phyloP scores from a whole-genome alignment of 805 yeast genomes.

The Blastobotrys attinorum region DNA sequence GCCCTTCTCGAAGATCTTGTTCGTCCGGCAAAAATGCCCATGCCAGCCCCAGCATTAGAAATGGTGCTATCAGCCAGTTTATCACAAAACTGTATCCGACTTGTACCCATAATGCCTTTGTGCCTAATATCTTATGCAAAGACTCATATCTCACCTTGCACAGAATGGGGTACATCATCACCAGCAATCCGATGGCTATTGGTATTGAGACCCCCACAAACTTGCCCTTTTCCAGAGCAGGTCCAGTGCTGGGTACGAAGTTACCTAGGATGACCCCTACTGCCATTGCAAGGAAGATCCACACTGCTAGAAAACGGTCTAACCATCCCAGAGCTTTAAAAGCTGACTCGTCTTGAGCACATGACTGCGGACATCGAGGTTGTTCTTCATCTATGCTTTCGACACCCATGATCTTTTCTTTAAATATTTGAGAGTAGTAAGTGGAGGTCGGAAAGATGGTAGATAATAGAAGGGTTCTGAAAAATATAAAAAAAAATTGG shows the following conservation, averaged over 20 bases:
- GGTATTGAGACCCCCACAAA: slow-evolving; percentile 20
- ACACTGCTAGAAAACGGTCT: slow-evolving; percentile 21
- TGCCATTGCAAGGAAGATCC: slow-evolving; percentile 23
- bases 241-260: slow-evolving; percentile 19
- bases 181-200: slow-evolving; percentile 38
- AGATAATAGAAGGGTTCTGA: too few species aligned
- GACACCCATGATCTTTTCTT: too few species aligned
- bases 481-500: too few species aligned
- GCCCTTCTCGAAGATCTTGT: slow-evolving; percentile 43
- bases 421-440: too few species aligned
- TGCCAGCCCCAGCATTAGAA: slow-evolving; percentile 44
- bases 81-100: slow-evolving; percentile 36
- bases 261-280: slow-evolving; percentile 22
- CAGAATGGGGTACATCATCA: slow-evolving; percentile 52
- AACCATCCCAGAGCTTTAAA: slow-evolving; percentile 5
- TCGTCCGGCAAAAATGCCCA: slow-evolving; percentile 44
- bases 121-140: slow-evolving; percentile 25
- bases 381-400: too few species aligned
- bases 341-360: slow-evolving; percentile 1
- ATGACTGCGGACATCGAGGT: too few species aligned
- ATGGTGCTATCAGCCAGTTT: slow-evolving; percentile 52
- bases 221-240: slow-evolving; percentile 15
- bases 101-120: slow-evolving; percentile 23
- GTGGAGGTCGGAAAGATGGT: too few species aligned
- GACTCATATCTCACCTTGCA: slow-evolving; percentile 48